Evolutionary conservation across 2,329 filamentous ascomycete species (phyloP), one percentile per base, ranked within the genome.

Genomic region (Phaeophleospora eucalypticola): DNA sequence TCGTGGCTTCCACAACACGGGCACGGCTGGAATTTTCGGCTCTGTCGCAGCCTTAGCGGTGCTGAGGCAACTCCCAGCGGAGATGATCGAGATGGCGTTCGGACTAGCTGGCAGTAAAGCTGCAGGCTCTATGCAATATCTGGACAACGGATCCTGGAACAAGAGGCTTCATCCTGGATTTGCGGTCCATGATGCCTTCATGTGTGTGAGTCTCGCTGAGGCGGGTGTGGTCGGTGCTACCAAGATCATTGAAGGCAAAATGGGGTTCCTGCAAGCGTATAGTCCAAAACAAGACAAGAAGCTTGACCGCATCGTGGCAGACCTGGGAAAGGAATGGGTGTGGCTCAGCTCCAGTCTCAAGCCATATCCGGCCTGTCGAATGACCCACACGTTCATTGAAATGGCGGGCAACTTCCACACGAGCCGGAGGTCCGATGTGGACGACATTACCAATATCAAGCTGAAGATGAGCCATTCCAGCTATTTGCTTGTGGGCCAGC

Each of bases 111-210:
- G 62, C 3, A 64, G 59, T 41, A 68, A 67, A 53, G 65, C 67
- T 9, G 65, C 65, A 2, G 67, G 67, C 1, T 64, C 61, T 3
- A 67, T 68, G 65, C 67, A 69, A 41, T 69, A 67, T 46, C 61
- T 69, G 16, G 65, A 64, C 20, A 69, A 69, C 45, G 67, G 67
- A 9, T 58, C 52, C 17, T 67, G 64, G 60, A 68, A 69, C 51
- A 69, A 69, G 48, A 58, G 66, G 6, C 58, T 69, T 2, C 65
- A 68, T 51, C 65, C 67, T 9, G 67, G 67, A 0, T 69, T 69
- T 52, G 65, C 67, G 3, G 65, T 63, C 9, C 65, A 68, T 40
- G 67, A 69, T 52, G 67, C 66, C 2, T 68, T 67, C 42, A 37
- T 67, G 41, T 67, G 62, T 47, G 62, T 68, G 6, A 51, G 51